Base-by-base conservation (phyloP, 2,329 filamentous ascomycete genomes). In the Tolypocladium amazonense region DNA sequence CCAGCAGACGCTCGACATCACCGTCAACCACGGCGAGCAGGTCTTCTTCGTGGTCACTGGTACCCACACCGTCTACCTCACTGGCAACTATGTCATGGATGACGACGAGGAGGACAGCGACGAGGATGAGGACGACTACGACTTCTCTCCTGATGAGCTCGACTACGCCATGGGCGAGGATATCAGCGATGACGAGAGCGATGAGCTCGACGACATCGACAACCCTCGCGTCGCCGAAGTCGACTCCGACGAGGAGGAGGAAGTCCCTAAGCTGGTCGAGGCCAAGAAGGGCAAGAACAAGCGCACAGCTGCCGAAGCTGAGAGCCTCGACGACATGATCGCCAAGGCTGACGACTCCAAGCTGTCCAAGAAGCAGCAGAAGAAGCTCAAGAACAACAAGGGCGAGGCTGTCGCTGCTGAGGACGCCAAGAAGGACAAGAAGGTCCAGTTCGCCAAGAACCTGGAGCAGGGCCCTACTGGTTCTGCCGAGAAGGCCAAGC, bases 351-450 rank as follows among this genome's bases (percentile, higher is more conserved):
- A 85, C 65, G 88, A 92, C 68, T 73, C 81, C 66, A 92, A 92
- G 80, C 82, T 92, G 64, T 92, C 87, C 83, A 97, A 97, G 84
- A 97, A 96, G 81, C 90, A 97, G 76, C 84, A 89, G 70, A 97
- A 99, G 88, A 97, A 97, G 83, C 83, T 93, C 65, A 96, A 96
- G 87, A 97, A 96, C 83, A 97, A 97, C 82, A 90, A 96, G 74
- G 94, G 93, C 66, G 89, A 97, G 73, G 87, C 94, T 61, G 85
- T 88, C 62, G 77, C 81, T 57, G 77, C 79, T 53, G 83, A 87
- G 68, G 77, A 82, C 65, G 77, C 82, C 66, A 77, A 82, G 66
- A 86, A 87, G 73, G 78, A 84, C 59, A 97, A 97, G 86, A 97
- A 97, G 82, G 94, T 99, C 62, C 91, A 96, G 76, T 99, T 99